Percentiles rank a stretch among this genome's conserved stretches.
Conservation (phyloP, 768 basidiomycete genomes). For the Gloeostereum incarnatum region DNA sequence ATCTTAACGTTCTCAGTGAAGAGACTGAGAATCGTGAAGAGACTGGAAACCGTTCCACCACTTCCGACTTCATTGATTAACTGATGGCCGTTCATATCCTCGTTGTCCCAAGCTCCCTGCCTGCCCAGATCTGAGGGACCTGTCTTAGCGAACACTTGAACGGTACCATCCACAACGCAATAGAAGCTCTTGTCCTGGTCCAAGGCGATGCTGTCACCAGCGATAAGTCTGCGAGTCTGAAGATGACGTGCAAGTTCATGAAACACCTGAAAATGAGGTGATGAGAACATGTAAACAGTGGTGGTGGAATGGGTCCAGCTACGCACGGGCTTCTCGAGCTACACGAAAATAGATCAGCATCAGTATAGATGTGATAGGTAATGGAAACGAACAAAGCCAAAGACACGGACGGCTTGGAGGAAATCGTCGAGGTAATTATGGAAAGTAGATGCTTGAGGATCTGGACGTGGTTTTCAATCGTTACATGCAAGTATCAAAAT, state of each 20-base stretch:
- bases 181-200: constrained; percentile 95
- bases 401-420: constrained; percentile 90
- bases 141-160: constrained; percentile 82
- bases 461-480: constrained; percentile 15
- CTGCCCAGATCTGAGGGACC: constrained; percentile 37
- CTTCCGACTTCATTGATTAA: constrained; percentile 93
- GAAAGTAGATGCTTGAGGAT: constrained; percentile 68
- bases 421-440: constrained; percentile 98
- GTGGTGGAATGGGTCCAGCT: not conserved
- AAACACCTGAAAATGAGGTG: constrained; percentile 56
- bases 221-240: constrained; percentile 90
- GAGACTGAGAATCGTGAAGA: constrained; percentile 93
- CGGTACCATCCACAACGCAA: constrained; percentile 96
- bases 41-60: constrained; percentile 89
- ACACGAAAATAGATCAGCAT: constrained; percentile 4
- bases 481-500: not conserved
- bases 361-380: not conserved
- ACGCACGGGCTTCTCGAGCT: constrained; percentile 86
- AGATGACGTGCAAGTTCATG: constrained; percentile 95
- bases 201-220: constrained; percentile 88
- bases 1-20: constrained; percentile 94
- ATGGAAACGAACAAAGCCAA: constrained; percentile 67
- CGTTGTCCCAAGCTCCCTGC: constrained; percentile 65
- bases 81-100: constrained; percentile 93
- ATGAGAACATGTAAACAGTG: not conserved